Conservation (phyloP, 2,329 filamentous ascomycete genomes). For the Penicillium nordicum region DNA sequence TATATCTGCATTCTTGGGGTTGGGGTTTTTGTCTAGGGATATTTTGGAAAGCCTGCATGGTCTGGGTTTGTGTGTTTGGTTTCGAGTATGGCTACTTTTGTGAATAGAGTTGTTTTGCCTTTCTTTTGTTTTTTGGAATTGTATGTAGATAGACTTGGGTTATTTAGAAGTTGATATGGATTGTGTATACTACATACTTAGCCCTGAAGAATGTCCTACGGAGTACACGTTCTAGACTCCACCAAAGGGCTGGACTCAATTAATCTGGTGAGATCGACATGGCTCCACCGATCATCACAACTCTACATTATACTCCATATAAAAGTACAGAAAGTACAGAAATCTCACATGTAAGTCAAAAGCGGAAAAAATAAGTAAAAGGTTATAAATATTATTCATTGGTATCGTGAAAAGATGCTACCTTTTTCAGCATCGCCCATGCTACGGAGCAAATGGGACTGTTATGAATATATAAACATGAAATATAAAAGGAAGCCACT, state of each 20-base stretch:
- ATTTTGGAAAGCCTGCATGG: background rate
- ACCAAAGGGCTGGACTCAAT: background rate
- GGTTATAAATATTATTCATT: slow-evolving; percentile 21
- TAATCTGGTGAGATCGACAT: background rate
- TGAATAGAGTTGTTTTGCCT: background rate
- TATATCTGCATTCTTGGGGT: background rate
- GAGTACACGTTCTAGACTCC: background rate
- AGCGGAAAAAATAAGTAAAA: background rate
- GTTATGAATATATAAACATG: slow-evolving; percentile 15
- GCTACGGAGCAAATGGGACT: background rate
- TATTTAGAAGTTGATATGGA: background rate
- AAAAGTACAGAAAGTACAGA: background rate
- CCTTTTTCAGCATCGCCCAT: slow-evolving; percentile 14
- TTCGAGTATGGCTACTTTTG: background rate
- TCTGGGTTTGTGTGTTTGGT: background rate
- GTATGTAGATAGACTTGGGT: background rate
- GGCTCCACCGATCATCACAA: slow-evolving; percentile 3
- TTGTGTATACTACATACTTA: background rate
- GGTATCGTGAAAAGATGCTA: slow-evolving; percentile 24
- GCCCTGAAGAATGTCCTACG: background rate
- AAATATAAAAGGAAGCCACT: background rate
- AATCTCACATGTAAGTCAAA: background rate
- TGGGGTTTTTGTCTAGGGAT: background rate
- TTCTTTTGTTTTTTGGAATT: background rate
- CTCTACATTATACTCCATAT: background rate